Evolutionary conservation across 2,329 filamentous ascomycete species (phyloP), one percentile per base, ranked within the genome.

Genomic region (Pseudogymnoascus sp.): DNA sequence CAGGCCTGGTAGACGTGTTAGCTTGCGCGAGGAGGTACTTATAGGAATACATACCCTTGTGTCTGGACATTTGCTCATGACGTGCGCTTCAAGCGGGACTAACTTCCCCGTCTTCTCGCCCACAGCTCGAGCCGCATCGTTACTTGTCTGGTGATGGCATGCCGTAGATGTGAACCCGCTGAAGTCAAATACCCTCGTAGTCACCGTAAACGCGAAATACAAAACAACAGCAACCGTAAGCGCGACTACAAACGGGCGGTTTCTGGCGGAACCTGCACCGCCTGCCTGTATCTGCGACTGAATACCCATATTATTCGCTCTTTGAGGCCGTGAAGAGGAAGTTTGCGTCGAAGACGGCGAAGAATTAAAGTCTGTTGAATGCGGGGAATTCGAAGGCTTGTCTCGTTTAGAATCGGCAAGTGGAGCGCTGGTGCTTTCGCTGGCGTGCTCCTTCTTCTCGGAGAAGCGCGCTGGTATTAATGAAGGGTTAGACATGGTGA

Each of bases 51-150:
- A 9, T 71, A 84, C 82, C 74, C 82, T 83, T 2, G 94, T 92
- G 75, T 99, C 94, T 0, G 93, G 92, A 71, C 94, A 99, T 80
- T 97, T 97, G 77, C 87, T 90, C 88, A 97, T 99, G 69, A 97
- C 94, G 74, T 97, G 93, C 62, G 91, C 90, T 74, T 99, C 94
- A 2, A 99, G 77, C 3, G 91, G 89, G 4, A 97, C 88, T 63
- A 80, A 75, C 28, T 41, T 60, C 12, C 36, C 49, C 28, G 11
- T 5, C 49, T 12, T 55, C 25, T 55, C 49, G n/a, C 33, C 28
- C n/a, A 55, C n/a, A 55, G 49, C 49, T 55, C 8, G n/a, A n/a
- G 49, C 9, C 11, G 25, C 49, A 55, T 33, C 28, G 6, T 33
- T 55, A 16, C 49, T 33, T 9, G 8, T 55, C 14, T 55, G 49